A percentile compares a stretch with the other conserved stretches of the same genome.
phyloP scores from a whole-genome alignment of 2,329 filamentous ascomycete species.

The Rhinocladiella similis region DNA sequence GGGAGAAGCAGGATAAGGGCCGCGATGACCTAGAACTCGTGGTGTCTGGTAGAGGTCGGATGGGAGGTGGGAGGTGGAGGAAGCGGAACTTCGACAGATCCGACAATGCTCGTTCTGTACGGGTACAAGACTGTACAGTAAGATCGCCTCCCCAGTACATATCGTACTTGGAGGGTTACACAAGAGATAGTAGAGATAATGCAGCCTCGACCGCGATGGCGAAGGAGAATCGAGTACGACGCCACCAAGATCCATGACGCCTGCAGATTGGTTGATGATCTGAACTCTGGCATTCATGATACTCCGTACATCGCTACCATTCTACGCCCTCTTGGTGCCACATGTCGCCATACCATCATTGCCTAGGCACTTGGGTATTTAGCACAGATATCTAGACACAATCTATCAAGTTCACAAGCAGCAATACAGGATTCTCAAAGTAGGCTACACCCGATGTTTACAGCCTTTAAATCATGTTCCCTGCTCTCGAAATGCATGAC shows the following conservation, averaged over 20 bases:
- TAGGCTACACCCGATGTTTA: too few species aligned
- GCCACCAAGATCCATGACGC: slow-evolving; percentile 26
- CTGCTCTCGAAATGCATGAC: too few species aligned
- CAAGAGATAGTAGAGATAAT: slow-evolving; percentile 22
- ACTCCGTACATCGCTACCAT: neutral
- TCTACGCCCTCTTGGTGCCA: neutral
- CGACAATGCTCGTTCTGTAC: neutral
- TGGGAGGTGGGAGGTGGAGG: neutral
- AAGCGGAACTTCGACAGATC: neutral
- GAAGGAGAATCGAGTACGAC: slow-evolving; percentile 15
- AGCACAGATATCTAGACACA: too few species aligned
- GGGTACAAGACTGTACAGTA: neutral
- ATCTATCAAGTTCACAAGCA: too few species aligned
- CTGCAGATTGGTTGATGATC: slow-evolving; percentile 13
- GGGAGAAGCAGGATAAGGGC: slow-evolving; percentile 15
- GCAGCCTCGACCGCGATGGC: slow-evolving; percentile 18
- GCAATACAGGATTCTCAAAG: too few species aligned
- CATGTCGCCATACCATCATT: too few species aligned
- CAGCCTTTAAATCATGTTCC: too few species aligned
- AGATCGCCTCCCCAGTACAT: too few species aligned
- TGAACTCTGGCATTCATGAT: neutral
- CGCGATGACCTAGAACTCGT: slow-evolving; percentile 3
- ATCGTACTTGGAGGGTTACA: neutral
- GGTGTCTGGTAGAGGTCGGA: neutral
- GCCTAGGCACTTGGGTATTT: too few species aligned